Base-by-base conservation (phyloP, 2,329 filamentous ascomycete species). In the Pseudohalonectria lignicola region DNA sequence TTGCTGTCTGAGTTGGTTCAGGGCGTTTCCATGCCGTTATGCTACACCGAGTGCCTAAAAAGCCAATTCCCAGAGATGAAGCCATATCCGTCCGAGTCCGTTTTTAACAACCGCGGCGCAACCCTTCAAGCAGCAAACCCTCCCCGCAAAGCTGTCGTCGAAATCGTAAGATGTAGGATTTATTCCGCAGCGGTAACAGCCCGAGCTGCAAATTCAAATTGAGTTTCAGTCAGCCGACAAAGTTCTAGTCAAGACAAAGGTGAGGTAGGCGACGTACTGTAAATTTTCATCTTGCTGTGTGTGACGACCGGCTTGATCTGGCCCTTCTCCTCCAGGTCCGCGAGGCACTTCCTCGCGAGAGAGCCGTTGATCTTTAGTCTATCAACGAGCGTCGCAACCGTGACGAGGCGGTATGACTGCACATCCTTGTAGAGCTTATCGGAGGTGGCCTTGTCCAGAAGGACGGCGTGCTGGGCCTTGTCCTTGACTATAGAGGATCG, bases 371-470 rank as follows among this genome's bases (percentile, higher is more conserved):
- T 93, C 87, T 98, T 98, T 69, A 98, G 80, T 70, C 92, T 82
- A 73, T 98, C 92, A 79, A 98, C 92, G 61, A 98, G 87, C 58
- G 86, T 90, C 60, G 92, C 88, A 60, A 96, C 84, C 63, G 92
- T 96, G 73, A 98, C 87, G 67, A 98, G 87, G 63, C 92, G 87
- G 84, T 96, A 98, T 50, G 92, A 95, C 72, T 96, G 92, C 59
- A 98, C 93, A 79, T 98, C 92, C 79, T 98, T 98, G 79, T 94
- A 84, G 68, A 98, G 87, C 78, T 93, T 94, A 73, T 98, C 92
- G 54, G 83, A 84, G 63, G 83, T 94, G 71, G 75, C 64, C 82
- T 98, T 98, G 78, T 98, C 92, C 72, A 98, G 86, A 63, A 96
- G 77, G 70, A 98, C 92, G 69, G 85, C 86, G 80, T 98, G 92